These are phyloP conservation scores for Inga oerstediana DNA, from an alignment of 306 rosid genomes.

Conservation along the genomic window DNA sequence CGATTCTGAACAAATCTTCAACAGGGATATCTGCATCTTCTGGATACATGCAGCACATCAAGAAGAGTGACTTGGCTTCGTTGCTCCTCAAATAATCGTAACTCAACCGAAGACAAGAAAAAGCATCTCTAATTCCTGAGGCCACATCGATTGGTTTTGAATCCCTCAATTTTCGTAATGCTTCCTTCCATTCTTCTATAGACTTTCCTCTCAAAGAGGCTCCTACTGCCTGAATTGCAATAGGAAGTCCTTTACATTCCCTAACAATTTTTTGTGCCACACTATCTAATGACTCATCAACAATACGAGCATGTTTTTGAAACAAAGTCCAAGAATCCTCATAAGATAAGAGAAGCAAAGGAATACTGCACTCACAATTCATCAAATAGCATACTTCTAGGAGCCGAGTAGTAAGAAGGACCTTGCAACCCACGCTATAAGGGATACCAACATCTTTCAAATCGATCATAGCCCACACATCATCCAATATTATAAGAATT, in stretches of 20 bases:
- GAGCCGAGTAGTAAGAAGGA: background rate
- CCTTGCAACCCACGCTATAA: background rate
- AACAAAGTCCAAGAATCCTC: constrained; percentile 1
- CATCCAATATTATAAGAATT: background rate
- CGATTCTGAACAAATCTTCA: constrained; percentile 11
- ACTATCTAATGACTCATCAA: background rate
- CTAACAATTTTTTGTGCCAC: background rate
- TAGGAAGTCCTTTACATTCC: constrained; percentile 16
- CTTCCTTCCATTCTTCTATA: background rate
- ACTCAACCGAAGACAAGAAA: background rate
- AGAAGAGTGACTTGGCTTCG: background rate
- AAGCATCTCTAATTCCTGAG: background rate
- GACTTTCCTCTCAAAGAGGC: background rate
- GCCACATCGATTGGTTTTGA: background rate
- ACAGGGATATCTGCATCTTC: background rate
- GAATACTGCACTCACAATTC: background rate
- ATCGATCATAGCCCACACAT: background rate
- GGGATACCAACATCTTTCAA: background rate
- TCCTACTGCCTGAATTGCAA: constrained; percentile 15
- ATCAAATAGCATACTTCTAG: background rate
- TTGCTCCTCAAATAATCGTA: background rate
- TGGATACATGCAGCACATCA: constrained; percentile 9
- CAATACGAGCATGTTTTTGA: background rate
- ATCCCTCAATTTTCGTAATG: background rate
- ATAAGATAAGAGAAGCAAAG: background rate